Evolutionary conservation across 305 asterid genomes (phyloP).

Genomic region (Petunia hybrid): DNA sequence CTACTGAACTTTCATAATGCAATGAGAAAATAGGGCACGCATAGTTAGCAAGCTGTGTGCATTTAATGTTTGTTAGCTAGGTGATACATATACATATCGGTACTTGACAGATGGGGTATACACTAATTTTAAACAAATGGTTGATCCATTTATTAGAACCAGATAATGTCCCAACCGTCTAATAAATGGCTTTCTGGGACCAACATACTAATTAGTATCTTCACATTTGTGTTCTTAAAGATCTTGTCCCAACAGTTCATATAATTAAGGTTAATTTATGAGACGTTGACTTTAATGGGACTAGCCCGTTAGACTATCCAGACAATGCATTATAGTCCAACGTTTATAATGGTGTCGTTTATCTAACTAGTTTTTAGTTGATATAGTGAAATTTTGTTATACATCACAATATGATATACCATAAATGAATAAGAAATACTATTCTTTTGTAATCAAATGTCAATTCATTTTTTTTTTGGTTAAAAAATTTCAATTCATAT

Average conservation of each 20-base stretch:
- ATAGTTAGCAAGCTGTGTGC: neutral
- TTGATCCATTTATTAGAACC: neutral
- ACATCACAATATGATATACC: too few relatives aligned
- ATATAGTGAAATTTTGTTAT: too few relatives aligned
- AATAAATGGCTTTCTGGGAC: constrained; percentile 16
- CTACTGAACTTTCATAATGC: neutral
- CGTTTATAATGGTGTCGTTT: too few relatives aligned
- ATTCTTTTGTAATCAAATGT: neutral
- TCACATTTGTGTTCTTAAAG: neutral
- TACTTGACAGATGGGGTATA: neutral
- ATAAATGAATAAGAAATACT: neutral
- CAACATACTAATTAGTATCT: neutral
- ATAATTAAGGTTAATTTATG: too few relatives aligned
- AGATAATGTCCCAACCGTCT: neutral
- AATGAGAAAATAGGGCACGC: neutral
- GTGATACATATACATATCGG: neutral
- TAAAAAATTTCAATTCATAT: neutral
- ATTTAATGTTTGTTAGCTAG: constrained; percentile 15
- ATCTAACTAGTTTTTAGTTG: neutral
- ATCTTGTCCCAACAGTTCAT: neutral
- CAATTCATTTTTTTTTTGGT: neutral
- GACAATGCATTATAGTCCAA: neutral
- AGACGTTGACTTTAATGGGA: neutral
- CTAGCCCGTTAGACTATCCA: neutral
- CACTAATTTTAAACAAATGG: neutral